These are phyloP conservation scores for Hypoxylon fragiforme DNA, from an alignment of 495 filamentous ascomycete species.

Conservation along the genomic window DNA sequence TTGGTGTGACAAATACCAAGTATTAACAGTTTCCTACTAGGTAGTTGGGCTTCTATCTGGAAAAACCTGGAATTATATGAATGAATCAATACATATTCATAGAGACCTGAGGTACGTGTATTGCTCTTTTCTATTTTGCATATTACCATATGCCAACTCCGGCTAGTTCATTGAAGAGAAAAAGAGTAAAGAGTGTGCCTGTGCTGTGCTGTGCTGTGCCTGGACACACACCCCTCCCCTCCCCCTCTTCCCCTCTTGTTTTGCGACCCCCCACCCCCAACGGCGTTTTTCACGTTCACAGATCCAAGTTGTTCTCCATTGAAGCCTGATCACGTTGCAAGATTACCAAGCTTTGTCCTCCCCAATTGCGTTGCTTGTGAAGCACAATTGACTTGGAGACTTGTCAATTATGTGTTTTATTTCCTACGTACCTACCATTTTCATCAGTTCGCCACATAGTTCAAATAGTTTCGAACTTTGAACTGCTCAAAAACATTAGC, in stretches of 20 bases:
- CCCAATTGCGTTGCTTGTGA: slow-evolving; percentile 22
- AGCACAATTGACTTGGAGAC: slow-evolving; percentile 27
- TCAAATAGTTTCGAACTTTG: slow-evolving; percentile 10
- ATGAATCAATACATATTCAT: slow-evolving; percentile 1
- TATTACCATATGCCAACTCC: slow-evolving; percentile 14
- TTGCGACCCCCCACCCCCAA: slow-evolving; percentile 19
- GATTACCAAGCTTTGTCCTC: slow-evolving; percentile 17
- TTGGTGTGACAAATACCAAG: slow-evolving; percentile 26
- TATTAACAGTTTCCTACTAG: slow-evolving; percentile 16
- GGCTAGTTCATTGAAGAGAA: slow-evolving; percentile 19
- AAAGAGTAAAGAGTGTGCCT: too few relatives aligned
- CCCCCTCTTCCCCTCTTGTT: background rate
- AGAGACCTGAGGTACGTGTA: slow-evolving; percentile 11
- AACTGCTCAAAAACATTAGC: background rate
- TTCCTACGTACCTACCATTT: background rate
- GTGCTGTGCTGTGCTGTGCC: too few relatives aligned
- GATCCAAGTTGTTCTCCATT: slow-evolving; percentile 23
- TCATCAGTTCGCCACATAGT: background rate
- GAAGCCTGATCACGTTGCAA: slow-evolving; percentile 36
- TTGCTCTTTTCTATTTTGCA: background rate
- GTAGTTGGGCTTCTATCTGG: slow-evolving; percentile 30
- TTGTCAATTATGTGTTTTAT: slow-evolving; percentile 19
- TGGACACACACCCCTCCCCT: slow-evolving; percentile 5
- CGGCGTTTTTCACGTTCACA: slow-evolving; percentile 11
- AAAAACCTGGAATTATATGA: background rate